Conservation (phyloP, 306 rosid genomes). For the Trifolium repens region DNA sequence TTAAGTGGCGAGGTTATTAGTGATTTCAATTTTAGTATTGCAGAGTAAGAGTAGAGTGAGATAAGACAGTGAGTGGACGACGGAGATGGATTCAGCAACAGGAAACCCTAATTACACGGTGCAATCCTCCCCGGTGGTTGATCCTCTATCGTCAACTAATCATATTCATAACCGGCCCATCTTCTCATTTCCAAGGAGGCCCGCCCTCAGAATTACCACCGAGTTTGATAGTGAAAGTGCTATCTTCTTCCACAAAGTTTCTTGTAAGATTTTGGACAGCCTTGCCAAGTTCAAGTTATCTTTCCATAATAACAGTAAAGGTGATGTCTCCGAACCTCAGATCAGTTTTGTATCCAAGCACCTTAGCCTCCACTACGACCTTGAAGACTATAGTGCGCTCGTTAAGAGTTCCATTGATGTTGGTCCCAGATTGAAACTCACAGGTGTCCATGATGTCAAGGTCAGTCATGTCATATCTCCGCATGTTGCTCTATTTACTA, state of each 20-base stretch:
- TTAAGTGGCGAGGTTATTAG: too few species aligned
- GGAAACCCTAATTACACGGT: constrained; percentile 50
- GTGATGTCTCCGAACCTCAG: constrained; percentile 71
- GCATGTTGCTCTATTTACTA: background rate
- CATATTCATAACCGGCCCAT: constrained; percentile 30
- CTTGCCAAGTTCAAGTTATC: constrained; percentile 80
- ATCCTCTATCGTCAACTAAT: constrained; percentile 38
- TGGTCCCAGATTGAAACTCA: constrained; percentile 64
- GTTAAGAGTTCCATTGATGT: constrained; percentile 66
- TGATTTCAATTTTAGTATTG: background rate
- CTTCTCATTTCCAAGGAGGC: constrained; percentile 60
- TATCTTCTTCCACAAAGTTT: constrained; percentile 71
- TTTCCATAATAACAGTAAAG: constrained; percentile 63
- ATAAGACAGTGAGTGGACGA: constrained; percentile 30
- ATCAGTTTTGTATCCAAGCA: constrained; percentile 67
- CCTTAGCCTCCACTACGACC: constrained; percentile 66
- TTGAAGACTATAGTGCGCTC: constrained; percentile 68
- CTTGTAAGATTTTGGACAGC: constrained; percentile 77
- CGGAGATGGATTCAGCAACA: constrained; percentile 47
- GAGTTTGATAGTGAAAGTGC: constrained; percentile 91
- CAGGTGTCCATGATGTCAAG: constrained; percentile 80
- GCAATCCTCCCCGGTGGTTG: constrained; percentile 17
- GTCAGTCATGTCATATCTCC: background rate
- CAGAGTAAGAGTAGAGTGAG: background rate
- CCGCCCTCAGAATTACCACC: constrained; percentile 65